Base-by-base conservation (phyloP, 2,329 filamentous ascomycete species). In the Malbranchea cinnamomea region DNA sequence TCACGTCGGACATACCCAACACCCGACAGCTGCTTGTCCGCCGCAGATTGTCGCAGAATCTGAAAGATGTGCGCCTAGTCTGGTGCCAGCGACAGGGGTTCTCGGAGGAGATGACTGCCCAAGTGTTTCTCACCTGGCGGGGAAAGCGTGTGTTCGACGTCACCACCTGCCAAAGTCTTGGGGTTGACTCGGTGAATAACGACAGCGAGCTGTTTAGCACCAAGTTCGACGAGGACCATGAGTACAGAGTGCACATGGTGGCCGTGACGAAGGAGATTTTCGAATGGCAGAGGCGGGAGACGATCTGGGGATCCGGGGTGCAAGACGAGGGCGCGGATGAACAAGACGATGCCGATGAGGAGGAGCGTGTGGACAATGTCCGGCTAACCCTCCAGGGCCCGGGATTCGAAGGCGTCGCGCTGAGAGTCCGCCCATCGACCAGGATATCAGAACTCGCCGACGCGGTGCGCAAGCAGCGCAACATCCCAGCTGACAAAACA, bases 121-220 rank as follows among this genome's bases (percentile, higher is more conserved):
- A 62, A 1, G 59, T 91, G 11, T 78, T 89, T 43, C 65, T 95
- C 32, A 89, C 81, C 0, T 93, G 81, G 76, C 75, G 74, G 38
- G 67, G 71, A 15, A 71, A 70, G 34, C 70, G 71, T 35, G 55
- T 93, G 3, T 93, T 78, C 48, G 71, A 79, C 39, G 67, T 69
- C n/a, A 81, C 79, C 4, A 85, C 77, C 1, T 75, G 81, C 35
- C 63, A 65, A 31, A 74, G 68, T 27, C 57, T 92, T 5, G 74
- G 74, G 5, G 66, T 89, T 26, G 56, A 57, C 16, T 44, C 63
- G 3, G 57, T 63, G 31, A 41, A 45, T 2, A 45, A 54, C 17
- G 56, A 49, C 43, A 21, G 43, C 57, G 10, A 48, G 43, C 11
- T 19, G 6, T n/a, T 42, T 53, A 32, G 50, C 47, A 48, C 31